Evolutionary conservation across 495 filamentous ascomycete species (phyloP).

Genomic region (Pseudevernia furfuracea): DNA sequence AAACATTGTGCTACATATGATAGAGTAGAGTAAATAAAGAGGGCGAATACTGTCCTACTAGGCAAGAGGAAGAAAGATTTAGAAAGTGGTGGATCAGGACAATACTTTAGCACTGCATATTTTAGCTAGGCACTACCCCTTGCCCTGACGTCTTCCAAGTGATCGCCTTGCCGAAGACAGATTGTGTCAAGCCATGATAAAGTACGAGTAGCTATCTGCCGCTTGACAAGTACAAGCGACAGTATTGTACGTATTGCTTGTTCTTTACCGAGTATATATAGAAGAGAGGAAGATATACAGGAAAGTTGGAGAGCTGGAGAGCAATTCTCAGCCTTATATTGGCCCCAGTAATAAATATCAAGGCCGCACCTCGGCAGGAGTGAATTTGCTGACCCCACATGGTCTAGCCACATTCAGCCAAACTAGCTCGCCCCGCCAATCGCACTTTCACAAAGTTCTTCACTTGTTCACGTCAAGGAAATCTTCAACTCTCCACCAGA

Average conservation of each 20-base stretch:
- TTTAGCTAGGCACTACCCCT: not conserved
- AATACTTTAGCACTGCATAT: not conserved
- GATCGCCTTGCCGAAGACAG: not conserved
- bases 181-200: not conserved
- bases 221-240: not conserved
- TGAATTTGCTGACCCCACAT: not conserved
- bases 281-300: not conserved
- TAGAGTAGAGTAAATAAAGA: too few species aligned
- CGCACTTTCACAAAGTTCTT: conserved; percentile 16
- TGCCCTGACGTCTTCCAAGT: not conserved
- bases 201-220: too few species aligned
- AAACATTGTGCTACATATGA: conserved; percentile 11
- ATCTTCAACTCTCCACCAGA: conserved; percentile 4
- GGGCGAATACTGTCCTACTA: too few species aligned
- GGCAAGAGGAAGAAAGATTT: not conserved
- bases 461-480: not conserved
- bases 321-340: too few species aligned
- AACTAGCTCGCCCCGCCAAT: conserved; percentile 16
- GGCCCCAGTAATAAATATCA: too few species aligned
- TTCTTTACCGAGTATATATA: not conserved
- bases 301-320: too few species aligned
- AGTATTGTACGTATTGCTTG: not conserved
- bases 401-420: not conserved
- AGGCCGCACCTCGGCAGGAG: too few species aligned
- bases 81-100: not conserved